These are phyloP conservation scores for Botrytis elliptica DNA, from an alignment of 2,329 filamentous ascomycete species.

Conservation along the genomic window DNA sequence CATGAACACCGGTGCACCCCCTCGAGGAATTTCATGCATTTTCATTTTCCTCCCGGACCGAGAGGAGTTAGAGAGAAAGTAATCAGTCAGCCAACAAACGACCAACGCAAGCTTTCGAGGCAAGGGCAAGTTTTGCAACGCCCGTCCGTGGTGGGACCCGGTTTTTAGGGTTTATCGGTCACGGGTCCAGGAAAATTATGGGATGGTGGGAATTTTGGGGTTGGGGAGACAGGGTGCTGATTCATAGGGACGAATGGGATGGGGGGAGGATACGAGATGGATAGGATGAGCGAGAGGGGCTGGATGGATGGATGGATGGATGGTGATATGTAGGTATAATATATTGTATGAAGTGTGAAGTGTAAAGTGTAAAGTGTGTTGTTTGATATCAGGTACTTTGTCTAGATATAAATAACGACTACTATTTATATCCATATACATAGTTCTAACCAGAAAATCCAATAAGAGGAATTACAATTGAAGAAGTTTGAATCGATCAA, in stretches of 20 bases:
- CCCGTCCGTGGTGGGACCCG: conserved; percentile 12
- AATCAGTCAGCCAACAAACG: not conserved
- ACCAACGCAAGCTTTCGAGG: conserved; percentile 6
- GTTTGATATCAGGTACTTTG: not conserved
- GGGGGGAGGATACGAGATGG: not conserved
- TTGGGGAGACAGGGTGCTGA: conserved; percentile 1
- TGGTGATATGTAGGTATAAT: too few species aligned
- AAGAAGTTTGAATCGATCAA: not conserved
- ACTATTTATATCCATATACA: too few species aligned
- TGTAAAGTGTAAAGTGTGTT: not conserved
- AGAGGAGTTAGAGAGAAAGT: not conserved
- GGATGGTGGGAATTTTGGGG: not conserved
- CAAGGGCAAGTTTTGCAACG: not conserved
- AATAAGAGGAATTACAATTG: not conserved
- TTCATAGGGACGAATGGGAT: not conserved
- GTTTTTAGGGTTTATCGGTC: conserved; percentile 14
- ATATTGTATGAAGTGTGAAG: too few species aligned
- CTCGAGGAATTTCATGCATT: not conserved
- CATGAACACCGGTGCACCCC: not conserved
- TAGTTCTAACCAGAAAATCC: too few species aligned
- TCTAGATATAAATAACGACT: not conserved
- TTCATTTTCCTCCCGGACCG: conserved; percentile 3
- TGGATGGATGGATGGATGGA: not conserved
- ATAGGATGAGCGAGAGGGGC: not conserved
- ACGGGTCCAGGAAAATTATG: conserved; percentile 10